These are phyloP conservation scores for Hortaea werneckii DNA, from an alignment of 2,329 filamentous ascomycete species.

Conservation along the genomic window DNA sequence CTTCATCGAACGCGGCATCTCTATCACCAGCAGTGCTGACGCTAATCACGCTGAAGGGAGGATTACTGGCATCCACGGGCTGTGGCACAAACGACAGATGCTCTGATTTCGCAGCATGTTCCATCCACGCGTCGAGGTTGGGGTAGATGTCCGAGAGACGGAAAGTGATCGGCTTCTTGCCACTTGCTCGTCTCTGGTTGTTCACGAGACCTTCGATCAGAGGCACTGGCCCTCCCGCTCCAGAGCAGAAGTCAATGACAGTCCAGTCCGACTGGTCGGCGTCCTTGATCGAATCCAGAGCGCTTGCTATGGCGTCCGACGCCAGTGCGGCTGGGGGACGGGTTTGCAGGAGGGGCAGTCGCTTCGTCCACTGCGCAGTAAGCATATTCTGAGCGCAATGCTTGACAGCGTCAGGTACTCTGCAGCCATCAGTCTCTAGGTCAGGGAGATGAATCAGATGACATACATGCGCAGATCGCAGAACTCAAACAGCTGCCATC, in stretches of 20 bases:
- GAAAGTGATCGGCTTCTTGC: conserved; percentile 25
- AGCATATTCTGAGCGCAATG: conserved; percentile 55
- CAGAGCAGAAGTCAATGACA: conserved; percentile 68
- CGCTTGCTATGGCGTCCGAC: conserved; percentile 44
- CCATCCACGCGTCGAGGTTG: conserved; percentile 28
- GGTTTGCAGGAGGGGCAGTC: conserved; percentile 48
- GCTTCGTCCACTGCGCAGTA: conserved; percentile 52
- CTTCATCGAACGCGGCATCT: conserved; percentile 6
- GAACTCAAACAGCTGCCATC: conserved; percentile 24
- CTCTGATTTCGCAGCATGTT: conserved; percentile 18
- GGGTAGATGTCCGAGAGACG: conserved; percentile 32
- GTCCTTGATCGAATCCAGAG: conserved; percentile 22
- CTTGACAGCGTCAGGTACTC: conserved; percentile 58
- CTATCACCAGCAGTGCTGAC: conserved; percentile 32
- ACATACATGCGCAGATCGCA: conserved; percentile 21
- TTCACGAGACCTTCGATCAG: conserved; percentile 28
- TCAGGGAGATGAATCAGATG: neutral
- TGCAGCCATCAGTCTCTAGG: conserved; percentile 21
- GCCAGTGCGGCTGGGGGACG: conserved; percentile 51
- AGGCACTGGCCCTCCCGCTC: conserved; percentile 47
- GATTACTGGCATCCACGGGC: conserved; percentile 55
- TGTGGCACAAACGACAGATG: conserved; percentile 51
- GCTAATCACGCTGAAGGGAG: conserved; percentile 33
- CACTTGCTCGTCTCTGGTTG: conserved; percentile 9
- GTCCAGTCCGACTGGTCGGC: conserved; percentile 41